Evolutionary conservation across 2,329 filamentous ascomycete genomes (phyloP), one percentile per base, ranked within the genome.

Genomic region (Xenoacremonium recifei): DNA sequence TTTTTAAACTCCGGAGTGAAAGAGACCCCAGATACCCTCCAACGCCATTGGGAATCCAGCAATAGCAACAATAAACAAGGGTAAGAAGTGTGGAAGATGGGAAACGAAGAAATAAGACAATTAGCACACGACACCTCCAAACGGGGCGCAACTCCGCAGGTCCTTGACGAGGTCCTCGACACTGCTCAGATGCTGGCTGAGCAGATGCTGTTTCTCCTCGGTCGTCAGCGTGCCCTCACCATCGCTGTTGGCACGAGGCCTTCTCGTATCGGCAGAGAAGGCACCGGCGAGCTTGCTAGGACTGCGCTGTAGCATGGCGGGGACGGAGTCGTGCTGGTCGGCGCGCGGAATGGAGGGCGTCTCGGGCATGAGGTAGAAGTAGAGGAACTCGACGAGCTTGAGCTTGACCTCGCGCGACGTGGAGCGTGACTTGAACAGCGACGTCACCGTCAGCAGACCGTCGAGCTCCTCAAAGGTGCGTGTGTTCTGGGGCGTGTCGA

Each of bases 351-450:
- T 76, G 16, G 76, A 71, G 33, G 77, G 83, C 1, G 80, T 81
- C 69, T 99, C 93, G 37, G 92, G 91, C 85, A 97, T 96, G 55
- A 99, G 84, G 67, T 97, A 99, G 68, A 97, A 97, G 73, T 97
- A 97, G 38, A 99, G 72, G 62, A 97, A 97, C 66, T 97, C 93
- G 54, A 96, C 85, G n/a, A 95, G 81, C 66, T 95, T 93, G 61
- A 96, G 80, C 71, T 96, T 96, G 52, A 97, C 91, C 57, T 92
- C 88, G 48, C 89, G 83, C 18, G 83, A 83, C 4, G 92, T 96
- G 51, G 84, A 82, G 47, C 89, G 84, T 50, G 86, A 87, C 67
- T 95, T 95, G 79, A 97, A 96, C 37, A 97, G 78, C 9, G 87
- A 92, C 2, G 92, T 96, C 34, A 97, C 83, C 2, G 90, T 93